Conservation (phyloP, 805 yeast species). For the Wickerhamiella shivajii region DNA sequence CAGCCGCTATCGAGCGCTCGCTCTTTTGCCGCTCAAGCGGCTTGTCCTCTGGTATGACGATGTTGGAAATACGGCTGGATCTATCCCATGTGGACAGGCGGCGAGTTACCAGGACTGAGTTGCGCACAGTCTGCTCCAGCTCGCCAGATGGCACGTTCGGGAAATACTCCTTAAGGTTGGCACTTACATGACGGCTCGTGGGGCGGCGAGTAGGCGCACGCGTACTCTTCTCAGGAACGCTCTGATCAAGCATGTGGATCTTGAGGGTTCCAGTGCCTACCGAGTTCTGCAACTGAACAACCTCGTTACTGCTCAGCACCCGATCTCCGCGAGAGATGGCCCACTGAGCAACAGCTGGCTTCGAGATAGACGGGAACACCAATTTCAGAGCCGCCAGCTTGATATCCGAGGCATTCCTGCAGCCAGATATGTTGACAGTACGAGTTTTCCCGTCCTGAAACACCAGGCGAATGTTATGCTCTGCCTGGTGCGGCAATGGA, state of each 20-base stretch:
- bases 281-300: constrained; percentile 12
- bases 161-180: constrained; percentile 79
- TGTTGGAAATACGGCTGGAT: constrained; percentile 4
- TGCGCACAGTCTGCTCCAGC: constrained; percentile 65
- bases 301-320: constrained; percentile 12
- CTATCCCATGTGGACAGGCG: constrained; percentile 31
- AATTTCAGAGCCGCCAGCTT: constrained; percentile 9
- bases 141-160: constrained; percentile 65
- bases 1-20: constrained; percentile 17
- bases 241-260: constrained; percentile 3
- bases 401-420: constrained; percentile 12
- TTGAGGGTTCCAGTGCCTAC: constrained; percentile 22
- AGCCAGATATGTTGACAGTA: constrained; percentile 5
- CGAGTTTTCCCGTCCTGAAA: constrained; percentile 10
- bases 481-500: background rate
- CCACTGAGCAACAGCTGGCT: constrained; percentile 11
- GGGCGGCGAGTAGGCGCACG: constrained; percentile 48
- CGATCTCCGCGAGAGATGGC: constrained; percentile 6
- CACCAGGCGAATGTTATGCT: constrained; percentile 3
- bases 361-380: constrained; percentile 9
- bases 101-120: constrained; percentile 67
- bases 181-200: constrained; percentile 79
- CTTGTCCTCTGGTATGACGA: background rate
- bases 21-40: background rate
- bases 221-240: background rate